These are phyloP conservation scores for Phaeosphaeriaceae sp. DNA, from an alignment of 2,329 filamentous ascomycete species.

Conservation along the genomic window DNA sequence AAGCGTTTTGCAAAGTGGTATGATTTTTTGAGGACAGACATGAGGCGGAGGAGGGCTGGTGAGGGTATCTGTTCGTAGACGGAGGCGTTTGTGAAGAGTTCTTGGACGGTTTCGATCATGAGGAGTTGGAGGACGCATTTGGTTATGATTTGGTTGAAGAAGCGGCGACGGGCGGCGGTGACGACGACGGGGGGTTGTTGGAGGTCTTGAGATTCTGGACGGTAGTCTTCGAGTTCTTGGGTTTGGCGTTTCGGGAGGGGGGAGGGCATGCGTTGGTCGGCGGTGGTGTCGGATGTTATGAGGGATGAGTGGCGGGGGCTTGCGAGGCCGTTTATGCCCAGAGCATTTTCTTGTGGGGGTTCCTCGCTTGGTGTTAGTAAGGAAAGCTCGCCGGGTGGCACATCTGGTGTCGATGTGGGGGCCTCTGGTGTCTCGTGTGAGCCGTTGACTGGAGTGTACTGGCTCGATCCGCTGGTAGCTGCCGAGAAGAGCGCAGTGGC, in stretches of 20 bases:
- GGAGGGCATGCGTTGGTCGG: constrained; percentile 40
- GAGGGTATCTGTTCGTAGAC: constrained; percentile 95
- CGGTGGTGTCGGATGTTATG: constrained; percentile 36
- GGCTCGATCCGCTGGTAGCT: constrained; percentile 57
- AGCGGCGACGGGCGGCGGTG: constrained; percentile 87
- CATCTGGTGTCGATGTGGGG: constrained; percentile 53
- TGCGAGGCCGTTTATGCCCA: constrained; percentile 53
- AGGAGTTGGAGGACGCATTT: constrained; percentile 96
- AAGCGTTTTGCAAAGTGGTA: constrained; percentile 97
- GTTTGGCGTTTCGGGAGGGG: constrained; percentile 46
- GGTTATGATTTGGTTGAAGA: constrained; percentile 99
- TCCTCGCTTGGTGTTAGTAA: constrained; percentile 42
- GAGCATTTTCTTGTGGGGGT: constrained; percentile 45
- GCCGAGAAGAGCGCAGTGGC: constrained; percentile 95
- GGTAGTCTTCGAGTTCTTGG: constrained; percentile 80
- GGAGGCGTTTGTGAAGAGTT: constrained; percentile 95
- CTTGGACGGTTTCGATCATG: constrained; percentile 99
- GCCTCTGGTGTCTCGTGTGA: constrained; percentile 40
- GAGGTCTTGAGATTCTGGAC: constrained; percentile 67
- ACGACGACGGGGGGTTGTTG: constrained; percentile 92
- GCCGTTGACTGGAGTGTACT: constrained; percentile 59
- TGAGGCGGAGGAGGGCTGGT: constrained; percentile 84
- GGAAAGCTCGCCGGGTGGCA: constrained; percentile 40
- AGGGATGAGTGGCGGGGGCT: constrained; percentile 36
- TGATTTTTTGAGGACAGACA: constrained; percentile 92